Evolutionary conservation across 805 yeast species (phyloP).

Genomic region (Danielia reshetovae): DNA sequence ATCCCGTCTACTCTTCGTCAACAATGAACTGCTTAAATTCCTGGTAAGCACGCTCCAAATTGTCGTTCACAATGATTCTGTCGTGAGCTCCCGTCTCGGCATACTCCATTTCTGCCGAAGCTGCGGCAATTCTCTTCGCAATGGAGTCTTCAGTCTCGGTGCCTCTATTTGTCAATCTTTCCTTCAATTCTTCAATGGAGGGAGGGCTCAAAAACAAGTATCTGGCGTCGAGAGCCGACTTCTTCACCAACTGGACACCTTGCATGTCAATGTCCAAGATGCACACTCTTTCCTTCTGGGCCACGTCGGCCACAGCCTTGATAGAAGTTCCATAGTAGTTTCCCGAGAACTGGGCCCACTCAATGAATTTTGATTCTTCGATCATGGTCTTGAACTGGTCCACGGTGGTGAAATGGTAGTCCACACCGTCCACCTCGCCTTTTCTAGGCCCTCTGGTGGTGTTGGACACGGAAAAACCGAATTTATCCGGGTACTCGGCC

Average conservation of each 20-base stretch:
- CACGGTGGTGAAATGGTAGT: constrained; percentile 82
- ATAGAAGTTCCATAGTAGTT: constrained; percentile 95
- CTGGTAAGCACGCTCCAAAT: constrained; percentile 80
- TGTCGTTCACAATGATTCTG: constrained; percentile 81
- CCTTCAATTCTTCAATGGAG: constrained; percentile 69
- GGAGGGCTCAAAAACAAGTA: constrained; percentile 92
- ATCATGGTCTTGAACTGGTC: constrained; percentile 78
- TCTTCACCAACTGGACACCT: constrained; percentile 91
- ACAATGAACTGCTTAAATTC: constrained; percentile 78
- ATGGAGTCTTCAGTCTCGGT: constrained; percentile 89
- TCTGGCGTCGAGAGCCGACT: constrained; percentile 77
- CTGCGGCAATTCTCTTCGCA: constrained; percentile 81
- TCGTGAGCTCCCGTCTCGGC: constrained; percentile 93
- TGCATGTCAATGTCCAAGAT: constrained; percentile 98
- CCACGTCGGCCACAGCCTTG: constrained; percentile 75
- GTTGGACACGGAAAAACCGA: constrained; percentile 92
- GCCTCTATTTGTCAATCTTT: constrained; percentile 83
- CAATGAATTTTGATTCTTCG: constrained; percentile 74
- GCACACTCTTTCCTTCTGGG: constrained; percentile 66
- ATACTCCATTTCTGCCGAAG: constrained; percentile 83
- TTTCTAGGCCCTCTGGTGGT: constrained; percentile 90
- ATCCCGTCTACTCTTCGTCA: constrained; percentile 19
- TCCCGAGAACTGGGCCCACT: constrained; percentile 98
- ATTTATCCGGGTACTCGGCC: constrained; percentile 82
- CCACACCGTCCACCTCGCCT: constrained; percentile 86